These are phyloP conservation scores for Dalbergia cultrata DNA, from an alignment of 306 rosid species.

Conservation along the genomic window DNA sequence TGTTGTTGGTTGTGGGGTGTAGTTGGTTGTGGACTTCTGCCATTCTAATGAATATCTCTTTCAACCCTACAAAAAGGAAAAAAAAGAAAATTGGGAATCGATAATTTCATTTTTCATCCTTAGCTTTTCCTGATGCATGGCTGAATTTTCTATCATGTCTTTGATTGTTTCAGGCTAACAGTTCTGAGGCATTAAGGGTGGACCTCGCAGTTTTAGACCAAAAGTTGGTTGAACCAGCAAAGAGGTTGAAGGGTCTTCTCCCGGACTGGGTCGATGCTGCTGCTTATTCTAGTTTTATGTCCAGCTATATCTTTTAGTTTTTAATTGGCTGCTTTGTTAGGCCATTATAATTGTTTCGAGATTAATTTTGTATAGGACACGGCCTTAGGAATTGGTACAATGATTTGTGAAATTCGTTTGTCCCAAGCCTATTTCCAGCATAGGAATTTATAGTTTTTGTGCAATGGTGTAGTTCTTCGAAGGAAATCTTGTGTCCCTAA, in stretches of 20 bases:
- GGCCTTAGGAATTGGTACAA: slow-evolving; percentile 35
- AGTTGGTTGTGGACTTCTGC: no score
- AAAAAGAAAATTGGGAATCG: no score
- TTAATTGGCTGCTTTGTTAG: slow-evolving; percentile 20
- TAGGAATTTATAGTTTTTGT: slow-evolving; percentile 4
- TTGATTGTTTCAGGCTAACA: slow-evolving; percentile 65
- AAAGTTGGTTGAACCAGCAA: slow-evolving; percentile 64
- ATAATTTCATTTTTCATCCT: no score
- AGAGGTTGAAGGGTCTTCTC: slow-evolving; percentile 78
- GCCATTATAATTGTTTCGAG: not conserved
- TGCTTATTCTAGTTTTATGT: slow-evolving; percentile 81
- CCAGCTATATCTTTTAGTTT: slow-evolving; percentile 63
- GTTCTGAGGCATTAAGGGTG: slow-evolving; percentile 72
- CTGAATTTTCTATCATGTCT: slow-evolving; percentile 13
- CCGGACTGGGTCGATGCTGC: slow-evolving; percentile 88
- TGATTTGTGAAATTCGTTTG: slow-evolving; percentile 3
- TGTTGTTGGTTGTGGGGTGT: no score
- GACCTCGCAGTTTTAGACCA: slow-evolving; percentile 90
- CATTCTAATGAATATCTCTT: no score
- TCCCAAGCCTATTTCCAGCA: not conserved
- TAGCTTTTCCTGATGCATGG: not conserved
- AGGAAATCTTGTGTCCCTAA: no score
- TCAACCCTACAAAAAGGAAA: no score
- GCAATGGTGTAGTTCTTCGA: not conserved
- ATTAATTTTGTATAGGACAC: slow-evolving; percentile 44